Evolutionary conservation across 306 rosid genomes (phyloP), one percentile per base, ranked within the genome.

Genomic region (Quercus dentata): DNA sequence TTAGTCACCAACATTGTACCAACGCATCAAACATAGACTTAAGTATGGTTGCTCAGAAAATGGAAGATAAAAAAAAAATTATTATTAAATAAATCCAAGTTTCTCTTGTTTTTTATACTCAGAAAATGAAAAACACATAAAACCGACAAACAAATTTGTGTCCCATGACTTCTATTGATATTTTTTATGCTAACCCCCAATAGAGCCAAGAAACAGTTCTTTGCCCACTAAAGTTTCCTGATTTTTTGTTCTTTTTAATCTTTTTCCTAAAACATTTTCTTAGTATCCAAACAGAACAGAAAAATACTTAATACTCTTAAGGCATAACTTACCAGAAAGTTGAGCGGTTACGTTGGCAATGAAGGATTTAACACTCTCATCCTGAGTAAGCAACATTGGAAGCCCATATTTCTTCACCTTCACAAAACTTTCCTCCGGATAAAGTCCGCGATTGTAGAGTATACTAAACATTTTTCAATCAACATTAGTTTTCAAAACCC

Each of bases 361-460:
- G 75, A 96, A 93, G 78, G 98, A 81, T 63, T 93, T 93, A 74
- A 96, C 94, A 67, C 93, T 97, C 78, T 93, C 97, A 35, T 96
- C 98, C 80, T 93, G 90, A 71, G 98, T 93, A 72, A 96, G 98
- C 89, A 96, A 80, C 98, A 93, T 87, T 1, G 99, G 98, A 35
- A 93, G 93, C 18, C 99, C 99, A 79, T 93, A 96, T 81, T 96
- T 96, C 91, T 96, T 96, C 69, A 96, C 94, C 79, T 91, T 96
- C 51, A 49, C 94, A 85, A 93, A 96, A 64, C 97, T 91, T 73
- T 96, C 99, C 76, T 96, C 99, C 13, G 99, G 98, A 87, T 96
- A 96, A 67, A 95, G 93, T 80, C 92, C 98, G 3, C 98, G 92
- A 69, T 94, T 94, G 77, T 90, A 94, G 30, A 94, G 92, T 79